These are phyloP conservation scores for Ajuga reptans DNA, from an alignment of 305 asterid species.

Conservation along the genomic window DNA sequence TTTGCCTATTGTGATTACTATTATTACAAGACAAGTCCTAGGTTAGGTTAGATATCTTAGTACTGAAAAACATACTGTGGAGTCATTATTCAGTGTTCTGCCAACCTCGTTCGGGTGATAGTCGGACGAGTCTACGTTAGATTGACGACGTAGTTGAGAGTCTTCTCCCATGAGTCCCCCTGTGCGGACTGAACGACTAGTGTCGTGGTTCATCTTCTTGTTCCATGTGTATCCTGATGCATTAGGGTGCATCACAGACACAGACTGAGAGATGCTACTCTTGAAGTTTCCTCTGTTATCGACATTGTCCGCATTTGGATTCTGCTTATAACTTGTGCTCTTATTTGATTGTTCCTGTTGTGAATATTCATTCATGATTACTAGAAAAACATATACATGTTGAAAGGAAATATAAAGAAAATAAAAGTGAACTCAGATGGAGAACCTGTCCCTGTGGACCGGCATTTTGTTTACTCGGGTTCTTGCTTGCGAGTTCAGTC, in stretches of 20 bases:
- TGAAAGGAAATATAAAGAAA: neutral
- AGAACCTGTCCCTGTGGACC: constrained; percentile 46
- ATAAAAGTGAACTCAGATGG: neutral
- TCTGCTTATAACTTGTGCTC: constrained; percentile 43
- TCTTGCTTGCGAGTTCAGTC: constrained; percentile 31
- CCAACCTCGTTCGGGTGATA: constrained; percentile 31
- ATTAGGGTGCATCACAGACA: constrained; percentile 62
- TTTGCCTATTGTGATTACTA: too few relatives aligned
- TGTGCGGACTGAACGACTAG: constrained; percentile 29
- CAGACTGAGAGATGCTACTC: constrained; percentile 45
- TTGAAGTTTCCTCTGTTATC: constrained; percentile 37
- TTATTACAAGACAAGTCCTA: neutral
- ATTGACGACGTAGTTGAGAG: constrained; percentile 38
- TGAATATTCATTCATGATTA: constrained; percentile 6
- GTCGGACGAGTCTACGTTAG: constrained; percentile 31
- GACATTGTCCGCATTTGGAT: constrained; percentile 47
- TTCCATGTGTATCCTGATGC: constrained; percentile 37
- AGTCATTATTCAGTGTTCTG: constrained; percentile 30
- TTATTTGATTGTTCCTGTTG: constrained; percentile 50
- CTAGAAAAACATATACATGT: neutral
- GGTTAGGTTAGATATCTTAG: neutral
- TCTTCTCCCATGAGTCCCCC: constrained; percentile 37
- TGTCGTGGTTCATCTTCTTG: constrained; percentile 33
- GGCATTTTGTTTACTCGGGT: constrained; percentile 29
- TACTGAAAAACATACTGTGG: constrained; percentile 36